phyloP scores from a whole-genome alignment of 2,329 filamentous ascomycete genomes.

The Calonectria naviculata region DNA sequence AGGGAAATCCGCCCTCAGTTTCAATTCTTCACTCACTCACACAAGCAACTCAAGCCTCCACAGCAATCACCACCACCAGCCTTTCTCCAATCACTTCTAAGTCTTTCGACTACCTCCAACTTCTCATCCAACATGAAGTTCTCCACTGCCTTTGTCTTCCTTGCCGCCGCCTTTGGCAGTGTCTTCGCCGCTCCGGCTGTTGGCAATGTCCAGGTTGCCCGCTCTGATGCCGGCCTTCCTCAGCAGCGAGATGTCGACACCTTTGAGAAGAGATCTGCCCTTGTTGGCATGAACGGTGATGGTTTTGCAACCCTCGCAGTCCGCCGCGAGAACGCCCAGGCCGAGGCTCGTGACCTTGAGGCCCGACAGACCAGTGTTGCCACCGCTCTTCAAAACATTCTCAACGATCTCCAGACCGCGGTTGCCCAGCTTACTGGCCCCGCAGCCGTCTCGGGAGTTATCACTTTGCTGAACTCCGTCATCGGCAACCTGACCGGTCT shows the following conservation, averaged over 20 bases:
- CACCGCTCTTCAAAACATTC: not conserved
- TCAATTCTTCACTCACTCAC: constrained; percentile 7
- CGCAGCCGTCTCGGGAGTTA: not conserved
- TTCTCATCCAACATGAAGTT: not conserved
- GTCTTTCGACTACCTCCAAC: not conserved
- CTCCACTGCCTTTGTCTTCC: not conserved
- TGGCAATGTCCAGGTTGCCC: not conserved
- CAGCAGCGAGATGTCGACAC: not conserved
- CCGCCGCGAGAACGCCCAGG: not conserved
- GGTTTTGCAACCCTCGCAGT: not conserved
- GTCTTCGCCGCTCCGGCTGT: not conserved
- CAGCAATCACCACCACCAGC: not conserved
- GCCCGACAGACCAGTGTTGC: not conserved
- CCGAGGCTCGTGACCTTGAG: not conserved
- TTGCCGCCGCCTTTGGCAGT: not conserved
- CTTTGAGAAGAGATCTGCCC: not conserved
- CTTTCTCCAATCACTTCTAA: not conserved
- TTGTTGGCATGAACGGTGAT: not conserved
- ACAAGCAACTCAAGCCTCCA: constrained; percentile 1
- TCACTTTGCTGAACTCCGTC: not conserved
- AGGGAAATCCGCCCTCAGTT: not conserved
- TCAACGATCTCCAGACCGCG: not conserved
- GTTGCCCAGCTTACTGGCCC: not conserved
- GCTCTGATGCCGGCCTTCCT: not conserved
- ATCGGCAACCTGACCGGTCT: not conserved